Evolutionary conservation across 345 rosid species (phyloP).

Genomic region (Firmiana major): DNA sequence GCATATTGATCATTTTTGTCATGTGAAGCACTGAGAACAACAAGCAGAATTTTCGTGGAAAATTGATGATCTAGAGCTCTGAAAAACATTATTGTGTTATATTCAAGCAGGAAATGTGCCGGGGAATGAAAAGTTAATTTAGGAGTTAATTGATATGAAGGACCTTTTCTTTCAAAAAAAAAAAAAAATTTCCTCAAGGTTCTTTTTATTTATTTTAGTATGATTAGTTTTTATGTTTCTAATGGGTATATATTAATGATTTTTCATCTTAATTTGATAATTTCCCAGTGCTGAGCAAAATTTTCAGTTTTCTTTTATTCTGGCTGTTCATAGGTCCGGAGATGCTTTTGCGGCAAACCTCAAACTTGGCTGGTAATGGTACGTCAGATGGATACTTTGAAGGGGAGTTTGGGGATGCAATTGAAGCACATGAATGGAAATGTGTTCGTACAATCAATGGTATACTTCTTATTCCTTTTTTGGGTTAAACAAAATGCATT

Average conservation of each 20-base stretch:
- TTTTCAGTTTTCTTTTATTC: conserved; percentile 12
- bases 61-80: background rate
- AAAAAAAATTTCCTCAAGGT: background rate
- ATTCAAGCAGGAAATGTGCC: background rate
- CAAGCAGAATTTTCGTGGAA: background rate
- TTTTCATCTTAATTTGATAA: background rate
- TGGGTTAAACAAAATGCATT: background rate
- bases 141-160: background rate
- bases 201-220: background rate
- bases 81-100: background rate
- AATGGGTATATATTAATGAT: background rate
- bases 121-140: background rate
- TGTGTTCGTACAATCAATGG: conserved; percentile 86
- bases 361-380: conserved; percentile 41
- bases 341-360: conserved; percentile 68
- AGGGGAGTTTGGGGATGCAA: conserved; percentile 77
- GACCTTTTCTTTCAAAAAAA: background rate
- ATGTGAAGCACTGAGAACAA: background rate
- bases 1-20: background rate
- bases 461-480: conserved; percentile 14
- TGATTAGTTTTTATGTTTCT: background rate
- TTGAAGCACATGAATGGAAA: conserved; percentile 88
- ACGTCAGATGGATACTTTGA: conserved; percentile 47
- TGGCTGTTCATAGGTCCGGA: conserved; percentile 65
- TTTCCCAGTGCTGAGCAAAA: background rate